Percentiles rank a stretch among this genome's conserved stretches.
Conservation (phyloP, 768 basidiomycete genomes). For the Suillus paluster region DNA sequence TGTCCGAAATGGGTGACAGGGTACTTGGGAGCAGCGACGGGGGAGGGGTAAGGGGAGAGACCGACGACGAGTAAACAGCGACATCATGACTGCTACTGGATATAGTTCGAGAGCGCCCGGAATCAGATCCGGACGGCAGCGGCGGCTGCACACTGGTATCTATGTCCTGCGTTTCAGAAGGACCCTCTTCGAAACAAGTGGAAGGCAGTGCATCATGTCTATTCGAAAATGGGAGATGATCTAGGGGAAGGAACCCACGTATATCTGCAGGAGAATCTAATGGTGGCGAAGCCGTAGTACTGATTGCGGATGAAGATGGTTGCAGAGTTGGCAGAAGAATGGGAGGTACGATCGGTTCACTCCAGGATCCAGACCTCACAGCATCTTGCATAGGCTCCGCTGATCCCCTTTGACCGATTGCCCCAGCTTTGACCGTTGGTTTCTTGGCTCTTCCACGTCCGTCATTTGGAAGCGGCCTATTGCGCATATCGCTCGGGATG, state of each 20-base stretch:
- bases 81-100: neutral
- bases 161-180: neutral
- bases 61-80: neutral
- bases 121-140: neutral
- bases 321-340: neutral
- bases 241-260: neutral
- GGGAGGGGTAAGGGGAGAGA: neutral
- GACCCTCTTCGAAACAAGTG: neutral
- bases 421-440: neutral
- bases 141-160: neutral
- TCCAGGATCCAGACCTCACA: neutral
- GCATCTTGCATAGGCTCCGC: neutral
- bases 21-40: neutral
- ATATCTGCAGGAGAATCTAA: neutral
- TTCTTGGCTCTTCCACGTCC: constrained; percentile 6
- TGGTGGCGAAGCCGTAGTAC: neutral
- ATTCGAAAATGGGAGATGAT: neutral
- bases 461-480: constrained; percentile 13
- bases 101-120: neutral
- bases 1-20: neutral
- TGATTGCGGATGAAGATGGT: neutral
- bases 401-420: neutral
- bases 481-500: constrained; percentile 6
- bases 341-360: neutral
- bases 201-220: neutral